Percentiles rank a stretch among this genome's conserved stretches.
phyloP scores from a whole-genome alignment of 2,329 filamentous ascomycete genomes.

The Phoma sp. region DNA sequence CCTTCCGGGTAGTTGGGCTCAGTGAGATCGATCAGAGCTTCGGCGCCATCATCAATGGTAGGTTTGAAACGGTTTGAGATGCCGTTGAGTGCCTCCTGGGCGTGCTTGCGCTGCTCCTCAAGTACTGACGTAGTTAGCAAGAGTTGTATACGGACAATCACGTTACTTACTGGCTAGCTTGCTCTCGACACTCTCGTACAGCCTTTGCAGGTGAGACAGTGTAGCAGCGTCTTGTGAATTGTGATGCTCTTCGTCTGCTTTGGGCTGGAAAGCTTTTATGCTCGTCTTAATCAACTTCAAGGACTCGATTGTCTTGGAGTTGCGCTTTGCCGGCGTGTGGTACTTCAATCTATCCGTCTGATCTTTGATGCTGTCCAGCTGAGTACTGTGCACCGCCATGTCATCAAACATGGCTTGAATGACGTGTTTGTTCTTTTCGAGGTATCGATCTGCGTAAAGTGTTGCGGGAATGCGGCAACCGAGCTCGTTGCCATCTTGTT shows the following conservation, averaged over 20 bases:
- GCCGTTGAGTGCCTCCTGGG: conserved; percentile 51
- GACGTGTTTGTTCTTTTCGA: conserved; percentile 58
- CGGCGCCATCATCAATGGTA: conserved; percentile 46
- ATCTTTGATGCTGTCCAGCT: conserved; percentile 42
- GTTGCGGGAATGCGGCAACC: conserved; percentile 60
- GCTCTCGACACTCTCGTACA: conserved; percentile 42
- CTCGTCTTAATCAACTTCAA: conserved; percentile 49
- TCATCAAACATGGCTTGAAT: conserved; percentile 58
- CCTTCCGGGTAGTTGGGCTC: conserved; percentile 23
- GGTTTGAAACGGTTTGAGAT: conserved; percentile 58
- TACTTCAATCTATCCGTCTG: conserved; percentile 48
- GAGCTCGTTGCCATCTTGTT: conserved; percentile 49
- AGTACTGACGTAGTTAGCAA: conserved; percentile 47
- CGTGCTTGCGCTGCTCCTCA: conserved; percentile 52
- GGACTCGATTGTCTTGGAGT: conserved; percentile 44
- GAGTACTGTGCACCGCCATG: conserved; percentile 42
- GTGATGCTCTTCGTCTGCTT: conserved; percentile 14
- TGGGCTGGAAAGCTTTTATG: conserved; percentile 44
- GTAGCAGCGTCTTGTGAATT: conserved; percentile 30
- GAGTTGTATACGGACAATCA: neutral
- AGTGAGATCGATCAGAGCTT: conserved; percentile 38
- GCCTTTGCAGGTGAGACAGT: conserved; percentile 36
- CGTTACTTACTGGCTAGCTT: conserved; percentile 40
- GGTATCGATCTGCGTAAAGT: conserved; percentile 68
- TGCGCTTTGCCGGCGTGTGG: conserved; percentile 37